Percentiles rank a stretch among this genome's conserved stretches.
Evolutionary conservation across 2,329 filamentous ascomycete species (phyloP).

Genomic region (Pyricularia grisea): DNA sequence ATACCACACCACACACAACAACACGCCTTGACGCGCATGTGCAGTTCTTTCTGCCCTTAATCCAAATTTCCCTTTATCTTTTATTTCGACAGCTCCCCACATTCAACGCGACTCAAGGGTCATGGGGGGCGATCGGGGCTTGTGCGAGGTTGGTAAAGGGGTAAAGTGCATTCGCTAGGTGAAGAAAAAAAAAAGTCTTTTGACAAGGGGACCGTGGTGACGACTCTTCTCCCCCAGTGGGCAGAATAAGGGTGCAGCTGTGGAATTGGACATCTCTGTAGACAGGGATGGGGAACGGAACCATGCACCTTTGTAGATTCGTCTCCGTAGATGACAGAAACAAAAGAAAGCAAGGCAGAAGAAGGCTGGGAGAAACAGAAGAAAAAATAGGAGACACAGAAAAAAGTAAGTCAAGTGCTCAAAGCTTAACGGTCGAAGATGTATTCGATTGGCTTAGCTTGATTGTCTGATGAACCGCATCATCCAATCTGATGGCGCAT

Average conservation of each 20-base stretch:
- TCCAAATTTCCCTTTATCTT: not conserved
- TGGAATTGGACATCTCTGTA: not conserved
- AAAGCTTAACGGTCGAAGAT: not conserved
- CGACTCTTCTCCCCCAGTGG: not conserved
- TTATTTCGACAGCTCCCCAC: not conserved
- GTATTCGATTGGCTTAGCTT: not conserved
- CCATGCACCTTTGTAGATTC: not conserved
- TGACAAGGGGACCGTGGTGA: not conserved
- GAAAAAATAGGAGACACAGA: not conserved
- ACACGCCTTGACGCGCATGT: too few relatives aligned
- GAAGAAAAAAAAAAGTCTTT: not conserved
- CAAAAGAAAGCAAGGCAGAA: not conserved
- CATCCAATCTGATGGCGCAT: not conserved
- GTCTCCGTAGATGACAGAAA: not conserved
- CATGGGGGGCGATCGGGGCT: not conserved
- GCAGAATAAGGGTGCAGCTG: not conserved
- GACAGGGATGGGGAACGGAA: not conserved
- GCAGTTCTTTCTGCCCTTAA: not conserved
- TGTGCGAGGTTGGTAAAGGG: not conserved
- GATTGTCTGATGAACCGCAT: not conserved
- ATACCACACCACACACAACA: too few relatives aligned
- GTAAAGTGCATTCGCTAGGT: not conserved
- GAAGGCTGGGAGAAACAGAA: not conserved
- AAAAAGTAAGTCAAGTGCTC: not conserved
- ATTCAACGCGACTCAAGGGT: not conserved